Conservation (phyloP, 129 eudicot species). For the Deinandra increscens region DNA sequence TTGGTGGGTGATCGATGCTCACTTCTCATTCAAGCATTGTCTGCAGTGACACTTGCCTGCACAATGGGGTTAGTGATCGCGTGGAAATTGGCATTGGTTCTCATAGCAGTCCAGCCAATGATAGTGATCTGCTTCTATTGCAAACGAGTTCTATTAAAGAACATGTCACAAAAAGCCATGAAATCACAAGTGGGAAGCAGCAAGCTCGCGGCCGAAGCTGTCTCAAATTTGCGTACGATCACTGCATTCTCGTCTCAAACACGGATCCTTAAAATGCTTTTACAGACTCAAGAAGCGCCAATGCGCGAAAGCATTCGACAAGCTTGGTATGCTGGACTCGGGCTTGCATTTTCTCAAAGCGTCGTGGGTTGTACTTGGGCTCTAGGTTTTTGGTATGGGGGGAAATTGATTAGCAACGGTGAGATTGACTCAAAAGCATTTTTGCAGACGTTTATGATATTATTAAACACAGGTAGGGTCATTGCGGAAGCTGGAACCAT, state of each 20-base stretch:
- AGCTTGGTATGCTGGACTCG: constrained; percentile 83
- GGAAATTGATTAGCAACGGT: constrained; percentile 54
- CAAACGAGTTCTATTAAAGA: constrained; percentile 50
- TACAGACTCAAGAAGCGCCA: constrained; percentile 62
- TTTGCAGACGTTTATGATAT: constrained; percentile 64
- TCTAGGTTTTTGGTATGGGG: constrained; percentile 88
- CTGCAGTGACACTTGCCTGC: constrained; percentile 60
- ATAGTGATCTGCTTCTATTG: constrained; percentile 54
- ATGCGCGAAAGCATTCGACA: constrained; percentile 64
- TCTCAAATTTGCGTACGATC: constrained; percentile 72
- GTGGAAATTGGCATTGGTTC: constrained; percentile 71
- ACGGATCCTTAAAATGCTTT: constrained; percentile 70
- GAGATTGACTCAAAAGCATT: constrained; percentile 51
- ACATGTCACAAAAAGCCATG: constrained; percentile 60
- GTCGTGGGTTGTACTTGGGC: constrained; percentile 60
- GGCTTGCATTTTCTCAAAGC: constrained; percentile 69
- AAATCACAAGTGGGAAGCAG: constrained; percentile 84
- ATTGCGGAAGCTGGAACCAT: constrained; percentile 73
- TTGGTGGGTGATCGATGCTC: constrained; percentile 76
- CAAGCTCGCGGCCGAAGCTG: constrained; percentile 90
- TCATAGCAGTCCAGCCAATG: constrained; percentile 71
- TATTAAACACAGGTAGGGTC: constrained; percentile 70
- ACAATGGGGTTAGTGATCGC: constrained; percentile 81
- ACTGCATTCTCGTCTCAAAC: constrained; percentile 80
- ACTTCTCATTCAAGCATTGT: constrained; percentile 58